Conservation (phyloP, 2,329 filamentous ascomycete species). For the Microcyclosporella mali region DNA sequence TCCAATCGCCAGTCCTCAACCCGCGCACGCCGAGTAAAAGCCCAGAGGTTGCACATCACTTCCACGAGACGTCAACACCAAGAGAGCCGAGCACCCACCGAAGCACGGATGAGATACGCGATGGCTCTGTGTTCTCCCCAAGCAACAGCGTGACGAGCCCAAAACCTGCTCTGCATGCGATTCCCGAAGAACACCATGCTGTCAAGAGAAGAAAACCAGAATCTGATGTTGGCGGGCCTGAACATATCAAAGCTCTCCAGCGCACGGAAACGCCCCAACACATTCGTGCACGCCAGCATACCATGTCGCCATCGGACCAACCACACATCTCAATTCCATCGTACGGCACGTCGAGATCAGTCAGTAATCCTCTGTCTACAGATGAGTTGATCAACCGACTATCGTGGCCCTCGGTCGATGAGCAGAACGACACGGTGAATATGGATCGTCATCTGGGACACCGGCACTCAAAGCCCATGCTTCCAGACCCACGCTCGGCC, state of each 20-base stretch:
- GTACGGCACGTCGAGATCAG: conserved; percentile 8
- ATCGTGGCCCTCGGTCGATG: conserved; percentile 38
- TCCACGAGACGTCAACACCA: conserved; percentile 6
- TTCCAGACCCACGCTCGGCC: conserved; percentile 33
- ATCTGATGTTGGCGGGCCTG: conserved; percentile 39
- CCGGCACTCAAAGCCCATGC: conserved; percentile 9
- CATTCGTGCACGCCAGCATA: conserved; percentile 31
- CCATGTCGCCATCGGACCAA: conserved; percentile 13
- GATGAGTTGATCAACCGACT: conserved; percentile 29
- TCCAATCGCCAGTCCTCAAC: not conserved
- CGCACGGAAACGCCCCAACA: conserved; percentile 39
- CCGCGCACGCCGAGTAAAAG: not conserved
- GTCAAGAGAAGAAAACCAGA: conserved; percentile 38
- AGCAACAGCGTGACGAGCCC: conserved; percentile 18
- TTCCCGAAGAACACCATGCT: conserved; percentile 36
- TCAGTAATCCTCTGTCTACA: conserved; percentile 29
- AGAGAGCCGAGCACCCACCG: not conserved
- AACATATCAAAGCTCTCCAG: conserved; percentile 37
- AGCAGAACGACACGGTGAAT: conserved; percentile 41
- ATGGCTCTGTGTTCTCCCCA: conserved; percentile 1
- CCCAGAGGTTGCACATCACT: conserved; percentile 10
- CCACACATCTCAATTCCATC: conserved; percentile 8
- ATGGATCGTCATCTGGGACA: conserved; percentile 35
- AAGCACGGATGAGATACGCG: not conserved
- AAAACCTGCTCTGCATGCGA: conserved; percentile 35